Base-by-base conservation (phyloP, 768 basidiomycete genomes). In the Podaxis sp. region DNA sequence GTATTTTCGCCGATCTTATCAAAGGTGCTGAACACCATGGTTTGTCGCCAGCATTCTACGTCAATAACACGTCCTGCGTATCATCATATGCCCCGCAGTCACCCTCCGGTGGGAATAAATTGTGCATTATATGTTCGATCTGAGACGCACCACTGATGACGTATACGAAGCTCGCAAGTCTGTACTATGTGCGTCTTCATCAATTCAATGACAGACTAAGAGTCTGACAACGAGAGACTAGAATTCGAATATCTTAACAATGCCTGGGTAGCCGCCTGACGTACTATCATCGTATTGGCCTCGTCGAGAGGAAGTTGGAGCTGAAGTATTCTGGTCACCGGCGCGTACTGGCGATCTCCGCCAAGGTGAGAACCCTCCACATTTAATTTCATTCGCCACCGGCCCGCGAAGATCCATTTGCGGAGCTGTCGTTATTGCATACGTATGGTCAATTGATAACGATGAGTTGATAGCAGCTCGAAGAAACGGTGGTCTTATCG, bases 101-200 rank as follows among this genome's bases (percentile, higher is more conserved):
- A 12, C 67, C 64, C 3, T 57, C 55, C 12, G 73, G 74, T 56
- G 76, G 25, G 25, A 80, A 64, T 72, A 75, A 56, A 77, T 74
- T 4, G 64, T 81, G 22, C 74, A 76, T 25, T 77, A 70, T 37
- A 77, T 75, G 0, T 79, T 77, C 75, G 79, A 22, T 67, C 67
- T 27, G 71, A 72, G 7, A 59, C 41, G 63, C 11, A 59, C 54
- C 19, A 54, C 69, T 15, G 59, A 58, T 29, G 57, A 73, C 66
- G 19, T 71, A 75, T 56, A 68, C 70, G 3, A 73, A 71, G 54
- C 56, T 79, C 76, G 76, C 69, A 71, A 33, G 33, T 33, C 33
- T 33, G 33, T 9, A 33, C 33, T 33, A 33, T 33, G 33, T 33
- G 33, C 8, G 2, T 33, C 33, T 33, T 9, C 33, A 9, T 33